Conservation (phyloP, 768 basidiomycete genomes). For the Collybia nuda region DNA sequence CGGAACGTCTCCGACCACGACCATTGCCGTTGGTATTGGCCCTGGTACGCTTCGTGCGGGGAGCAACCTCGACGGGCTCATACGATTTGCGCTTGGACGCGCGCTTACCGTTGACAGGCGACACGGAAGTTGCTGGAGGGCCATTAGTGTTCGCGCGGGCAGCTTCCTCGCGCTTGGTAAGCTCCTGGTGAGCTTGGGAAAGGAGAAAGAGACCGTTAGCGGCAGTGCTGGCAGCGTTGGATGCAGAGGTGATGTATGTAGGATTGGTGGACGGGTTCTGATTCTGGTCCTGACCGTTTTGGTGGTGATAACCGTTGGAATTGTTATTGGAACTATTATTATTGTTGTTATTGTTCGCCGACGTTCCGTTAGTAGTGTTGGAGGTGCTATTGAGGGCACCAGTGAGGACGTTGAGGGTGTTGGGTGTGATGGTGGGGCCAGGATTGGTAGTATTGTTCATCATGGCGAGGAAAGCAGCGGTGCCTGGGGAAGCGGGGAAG, state of each 20-base stretch:
- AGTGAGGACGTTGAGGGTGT: slow-evolving; percentile 77
- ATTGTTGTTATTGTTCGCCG: slow-evolving; percentile 31
- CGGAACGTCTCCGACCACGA: slow-evolving; percentile 26
- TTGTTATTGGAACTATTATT: slow-evolving; percentile 31
- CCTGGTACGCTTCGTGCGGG: slow-evolving; percentile 38
- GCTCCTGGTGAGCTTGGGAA: slow-evolving; percentile 93
- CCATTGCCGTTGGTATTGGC: slow-evolving; percentile 23
- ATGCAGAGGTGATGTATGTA: slow-evolving; percentile 41
- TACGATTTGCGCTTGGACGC: slow-evolving; percentile 73
- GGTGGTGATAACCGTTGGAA: slow-evolving; percentile 40
- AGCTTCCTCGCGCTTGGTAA: slow-evolving; percentile 91
- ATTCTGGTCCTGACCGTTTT: slow-evolving; percentile 19
- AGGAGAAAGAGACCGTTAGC: slow-evolving; percentile 94
- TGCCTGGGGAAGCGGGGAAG: slow-evolving; percentile 87
- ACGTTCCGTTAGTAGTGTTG: not conserved
- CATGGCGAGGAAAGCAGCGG: slow-evolving; percentile 90
- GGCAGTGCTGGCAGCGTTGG: slow-evolving; percentile 65
- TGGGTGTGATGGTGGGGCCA: slow-evolving; percentile 65
- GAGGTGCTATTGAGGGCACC: slow-evolving; percentile 57
- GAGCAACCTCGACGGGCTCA: slow-evolving; percentile 37
- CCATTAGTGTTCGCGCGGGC: slow-evolving; percentile 48
- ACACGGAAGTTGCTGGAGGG: slow-evolving; percentile 18
- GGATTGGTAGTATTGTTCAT: slow-evolving; percentile 57
- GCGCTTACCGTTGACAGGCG: slow-evolving; percentile 44
- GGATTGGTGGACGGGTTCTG: slow-evolving; percentile 8